phyloP scores from a whole-genome alignment of 805 yeast genomes.

The Metschnikowia picachoensis region DNA sequence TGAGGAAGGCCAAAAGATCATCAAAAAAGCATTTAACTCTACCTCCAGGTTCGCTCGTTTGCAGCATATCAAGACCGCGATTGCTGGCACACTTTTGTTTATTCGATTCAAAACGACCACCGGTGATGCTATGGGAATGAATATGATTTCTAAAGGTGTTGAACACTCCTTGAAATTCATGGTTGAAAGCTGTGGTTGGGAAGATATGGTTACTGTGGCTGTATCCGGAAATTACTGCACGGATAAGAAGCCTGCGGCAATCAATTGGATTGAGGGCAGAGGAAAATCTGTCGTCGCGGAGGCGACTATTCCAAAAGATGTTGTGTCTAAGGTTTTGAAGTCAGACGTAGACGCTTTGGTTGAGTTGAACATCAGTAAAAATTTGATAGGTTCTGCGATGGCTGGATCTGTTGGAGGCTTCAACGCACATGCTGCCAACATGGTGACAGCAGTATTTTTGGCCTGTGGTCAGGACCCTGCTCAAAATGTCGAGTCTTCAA shows the following conservation, averaged over 20 bases:
- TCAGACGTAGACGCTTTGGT: slow-evolving; percentile 91
- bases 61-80: slow-evolving; percentile 84
- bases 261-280: slow-evolving; percentile 99
- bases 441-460: slow-evolving; percentile 88
- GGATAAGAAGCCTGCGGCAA: slow-evolving; percentile 96
- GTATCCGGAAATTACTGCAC: slow-evolving; percentile 97
- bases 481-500: slow-evolving; percentile 95
- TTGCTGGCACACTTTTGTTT: slow-evolving; percentile 87
- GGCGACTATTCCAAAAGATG: slow-evolving; percentile 79
- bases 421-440: slow-evolving; percentile 96
- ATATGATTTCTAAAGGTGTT: slow-evolving; percentile 98
- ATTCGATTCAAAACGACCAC: slow-evolving; percentile 97
- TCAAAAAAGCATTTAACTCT: slow-evolving; percentile 89
- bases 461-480: slow-evolving; percentile 99
- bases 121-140: slow-evolving; percentile 99
- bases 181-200: slow-evolving; percentile 87
- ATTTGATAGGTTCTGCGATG: slow-evolving; percentile 94
- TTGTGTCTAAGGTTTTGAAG: slow-evolving; percentile 78
- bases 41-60: slow-evolving; percentile 96
- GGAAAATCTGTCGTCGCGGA: slow-evolving; percentile 98
- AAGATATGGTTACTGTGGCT: slow-evolving; percentile 88
- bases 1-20: slow-evolving; percentile 79
- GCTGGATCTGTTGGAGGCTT: slow-evolving; percentile 98
- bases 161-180: slow-evolving; percentile 80
- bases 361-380: slow-evolving; percentile 83